Conservation (phyloP, 2,329 filamentous ascomycete species). For the Blastomyces emzantsi region DNA sequence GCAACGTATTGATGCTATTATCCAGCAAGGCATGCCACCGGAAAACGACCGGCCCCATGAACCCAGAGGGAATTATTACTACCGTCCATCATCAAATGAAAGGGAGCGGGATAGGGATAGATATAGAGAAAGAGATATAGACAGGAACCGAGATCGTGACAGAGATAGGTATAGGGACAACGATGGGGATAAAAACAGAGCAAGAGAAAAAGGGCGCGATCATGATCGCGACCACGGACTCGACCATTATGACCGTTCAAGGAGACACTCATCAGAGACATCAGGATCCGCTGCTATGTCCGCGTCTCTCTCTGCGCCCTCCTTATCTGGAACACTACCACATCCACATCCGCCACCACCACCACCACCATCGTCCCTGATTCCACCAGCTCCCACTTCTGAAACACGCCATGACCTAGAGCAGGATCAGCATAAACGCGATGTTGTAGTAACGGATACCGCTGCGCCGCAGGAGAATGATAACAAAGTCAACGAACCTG, state of each 20-base stretch:
- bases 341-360: background rate
- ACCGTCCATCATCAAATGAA: slow-evolving; percentile 4
- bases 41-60: background rate
- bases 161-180: slow-evolving; percentile 16
- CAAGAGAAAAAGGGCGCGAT: slow-evolving; percentile 13
- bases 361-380: background rate
- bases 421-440: background rate
- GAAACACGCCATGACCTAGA: background rate
- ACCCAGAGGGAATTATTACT: background rate
- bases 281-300: slow-evolving; percentile 8
- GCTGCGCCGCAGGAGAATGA: background rate
- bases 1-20: slow-evolving; percentile 11
- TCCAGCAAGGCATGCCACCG: slow-evolving; percentile 7
- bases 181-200: background rate
- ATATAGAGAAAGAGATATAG: slow-evolving; percentile 4
- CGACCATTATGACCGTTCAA: slow-evolving; percentile 8
- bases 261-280: slow-evolving; percentile 8
- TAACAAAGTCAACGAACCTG: slow-evolving; percentile 16
- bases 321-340: slow-evolving; percentile 1
- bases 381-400: background rate
- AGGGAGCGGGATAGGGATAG: slow-evolving; percentile 5
- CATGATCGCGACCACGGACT: slow-evolving; percentile 13
- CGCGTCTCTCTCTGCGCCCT: slow-evolving; percentile 1
- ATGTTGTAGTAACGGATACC: background rate
- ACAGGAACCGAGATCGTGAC: slow-evolving; percentile 7